phyloP scores from a whole-genome alignment of 2,329 filamentous ascomycete species.

The Metarhizium humberi region DNA sequence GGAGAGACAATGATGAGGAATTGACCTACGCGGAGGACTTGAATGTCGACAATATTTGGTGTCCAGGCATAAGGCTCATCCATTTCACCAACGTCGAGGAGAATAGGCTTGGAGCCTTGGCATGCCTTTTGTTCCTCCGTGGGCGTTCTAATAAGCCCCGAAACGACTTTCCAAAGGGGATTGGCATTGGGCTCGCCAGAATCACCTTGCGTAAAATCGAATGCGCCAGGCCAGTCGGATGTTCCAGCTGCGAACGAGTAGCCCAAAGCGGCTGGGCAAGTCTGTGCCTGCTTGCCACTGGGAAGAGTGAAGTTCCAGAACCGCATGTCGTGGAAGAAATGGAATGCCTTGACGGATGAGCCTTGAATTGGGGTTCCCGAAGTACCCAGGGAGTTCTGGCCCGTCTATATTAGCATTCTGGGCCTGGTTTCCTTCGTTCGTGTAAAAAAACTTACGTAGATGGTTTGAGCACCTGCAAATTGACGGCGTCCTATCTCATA shows the following conservation, averaged over 20 bases:
- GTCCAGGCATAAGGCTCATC: constrained; percentile 73
- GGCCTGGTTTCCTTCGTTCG: background rate
- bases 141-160: constrained; percentile 62
- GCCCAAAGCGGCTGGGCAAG: constrained; percentile 80
- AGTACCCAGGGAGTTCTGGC: constrained; percentile 29
- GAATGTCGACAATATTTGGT: constrained; percentile 85
- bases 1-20: constrained; percentile 76
- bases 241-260: constrained; percentile 92
- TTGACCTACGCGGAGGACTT: constrained; percentile 75
- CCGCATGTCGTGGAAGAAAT: constrained; percentile 77
- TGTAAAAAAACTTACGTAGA: constrained; percentile 23
- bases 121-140: constrained; percentile 62
- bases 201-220: constrained; percentile 88
- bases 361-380: constrained; percentile 45
- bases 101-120: constrained; percentile 72
- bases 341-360: constrained; percentile 66
- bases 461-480: constrained; percentile 45
- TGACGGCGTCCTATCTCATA: constrained; percentile 71
- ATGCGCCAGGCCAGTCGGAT: constrained; percentile 80
- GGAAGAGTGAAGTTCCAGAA: constrained; percentile 64
- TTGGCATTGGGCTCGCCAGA: constrained; percentile 58
- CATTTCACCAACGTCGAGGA: constrained; percentile 84
- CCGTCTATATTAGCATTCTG: background rate
- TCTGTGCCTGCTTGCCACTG: constrained; percentile 61
- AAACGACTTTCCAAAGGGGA: constrained; percentile 72